Base-by-base conservation (phyloP, 176 grass and related monocot genomes). In the Tuctoria greenei region DNA sequence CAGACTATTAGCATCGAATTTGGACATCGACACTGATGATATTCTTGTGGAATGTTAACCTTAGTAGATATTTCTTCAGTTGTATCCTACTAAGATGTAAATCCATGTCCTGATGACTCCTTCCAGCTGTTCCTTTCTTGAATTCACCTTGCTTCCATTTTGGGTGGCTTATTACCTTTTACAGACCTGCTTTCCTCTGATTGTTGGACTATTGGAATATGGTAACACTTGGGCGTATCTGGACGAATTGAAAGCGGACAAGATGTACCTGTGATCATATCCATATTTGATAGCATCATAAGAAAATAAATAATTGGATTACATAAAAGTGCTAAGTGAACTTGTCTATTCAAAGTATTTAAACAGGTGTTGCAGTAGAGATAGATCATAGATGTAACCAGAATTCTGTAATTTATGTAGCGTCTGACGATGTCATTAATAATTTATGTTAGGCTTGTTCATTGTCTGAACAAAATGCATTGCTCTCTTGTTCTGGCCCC, bases 291-390 rank as follows among this genome's bases (percentile, higher is more conserved):
- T 83, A 54, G 34, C 21, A 55, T 41, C 15, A 64, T 78, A 66
- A 66, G 31, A 69, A 38, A 64, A 72, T 56, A 38, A 57, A 37
- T 84, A 78, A 78, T 27, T n/a, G n/a, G 61, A 67, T 46, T 62
- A 16, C 3, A 51, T 50, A 77, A 12, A 59, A 60, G 37, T 47
- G 18, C 23, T 74, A 17, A 24, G 42, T 34, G 58, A 18, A 49
- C 18, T 34, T 51, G 36, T 77, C 44, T 51, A 62, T 81, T 76
- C 28, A 63, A 59, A 45, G 17, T 73, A 16, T 58, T 85, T 66
- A 31, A 27, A 52, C 63, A 52, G 13, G 46, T 50, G 8, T 26
- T 27, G 8, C 41, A 54, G 52, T 61, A 31, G 31, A 2, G 31
- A 31, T 31, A 31, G 31, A 31, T 31, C 31, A 31, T 31, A 31